These are phyloP conservation scores for Fusarium sp. DNA, from an alignment of 2,329 filamentous ascomycete genomes.

Conservation along the genomic window DNA sequence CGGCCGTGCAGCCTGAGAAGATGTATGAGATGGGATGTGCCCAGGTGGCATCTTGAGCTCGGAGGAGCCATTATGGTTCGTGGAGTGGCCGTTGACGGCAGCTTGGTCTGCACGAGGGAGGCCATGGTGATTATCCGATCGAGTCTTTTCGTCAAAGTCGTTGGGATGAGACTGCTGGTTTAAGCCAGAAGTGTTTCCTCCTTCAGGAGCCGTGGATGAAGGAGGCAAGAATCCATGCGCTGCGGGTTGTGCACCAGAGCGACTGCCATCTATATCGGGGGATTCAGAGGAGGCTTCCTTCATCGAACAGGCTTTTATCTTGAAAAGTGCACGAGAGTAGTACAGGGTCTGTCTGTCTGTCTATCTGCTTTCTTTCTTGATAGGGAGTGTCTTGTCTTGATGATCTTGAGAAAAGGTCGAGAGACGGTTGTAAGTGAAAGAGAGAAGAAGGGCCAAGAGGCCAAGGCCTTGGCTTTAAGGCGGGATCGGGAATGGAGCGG, in stretches of 20 bases:
- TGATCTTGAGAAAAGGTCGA: conserved; percentile 22
- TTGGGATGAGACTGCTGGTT: conserved; percentile 23
- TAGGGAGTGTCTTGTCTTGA: conserved; percentile 24
- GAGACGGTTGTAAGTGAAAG: conserved; percentile 18
- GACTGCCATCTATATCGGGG: conserved; percentile 63
- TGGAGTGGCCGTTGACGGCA: conserved; percentile 28
- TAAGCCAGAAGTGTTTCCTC: conserved; percentile 29
- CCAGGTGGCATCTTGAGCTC: conserved; percentile 41
- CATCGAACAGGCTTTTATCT: conserved; percentile 60
- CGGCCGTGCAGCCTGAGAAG: conserved; percentile 61
- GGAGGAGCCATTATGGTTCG: conserved; percentile 31
- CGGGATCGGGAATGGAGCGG: conserved; percentile 13
- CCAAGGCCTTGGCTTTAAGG: conserved; percentile 41
- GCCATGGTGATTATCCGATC: conserved; percentile 12
- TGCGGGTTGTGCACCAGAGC: conserved; percentile 62
- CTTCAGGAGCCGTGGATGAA: conserved; percentile 12
- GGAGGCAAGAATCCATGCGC: conserved; percentile 58
- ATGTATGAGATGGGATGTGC: conserved; percentile 51
- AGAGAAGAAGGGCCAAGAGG: conserved; percentile 13
- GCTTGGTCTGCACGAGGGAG: not conserved
- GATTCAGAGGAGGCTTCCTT: conserved; percentile 64
- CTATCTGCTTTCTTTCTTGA: conserved; percentile 21
- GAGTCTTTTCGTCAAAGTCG: conserved; percentile 22
- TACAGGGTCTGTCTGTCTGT: conserved; percentile 1
- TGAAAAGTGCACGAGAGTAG: conserved; percentile 8